Evolutionary conservation across 805 yeast genomes (phyloP).

Genomic region (Saccharomycopsis sp.): DNA sequence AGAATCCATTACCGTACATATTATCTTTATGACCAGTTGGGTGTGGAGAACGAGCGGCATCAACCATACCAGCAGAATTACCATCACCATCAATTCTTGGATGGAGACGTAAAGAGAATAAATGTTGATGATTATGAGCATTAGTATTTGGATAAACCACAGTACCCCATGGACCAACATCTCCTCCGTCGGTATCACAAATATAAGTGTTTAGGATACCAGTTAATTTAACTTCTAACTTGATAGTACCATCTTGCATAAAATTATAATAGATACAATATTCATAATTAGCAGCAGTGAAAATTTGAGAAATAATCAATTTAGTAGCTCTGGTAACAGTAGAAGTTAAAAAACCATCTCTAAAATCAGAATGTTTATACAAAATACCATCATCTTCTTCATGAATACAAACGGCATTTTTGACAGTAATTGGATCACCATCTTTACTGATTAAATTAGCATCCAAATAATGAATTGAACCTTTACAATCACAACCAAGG

Average conservation of each 20-base stretch:
- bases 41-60: slow-evolving; percentile 48
- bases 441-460: slow-evolving; percentile 60
- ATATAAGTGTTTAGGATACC: slow-evolving; percentile 73
- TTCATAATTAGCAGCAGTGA: slow-evolving; percentile 82
- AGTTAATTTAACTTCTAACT: slow-evolving; percentile 67
- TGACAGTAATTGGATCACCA: slow-evolving; percentile 62
- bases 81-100: slow-evolving; percentile 76
- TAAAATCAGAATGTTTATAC: slow-evolving; percentile 75
- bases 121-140: slow-evolving; percentile 83
- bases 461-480: slow-evolving; percentile 74
- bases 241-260: slow-evolving; percentile 77
- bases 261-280: slow-evolving; percentile 77
- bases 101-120: slow-evolving; percentile 67
- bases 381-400: slow-evolving; percentile 79
- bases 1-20: slow-evolving; percentile 71
- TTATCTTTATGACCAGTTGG: slow-evolving; percentile 61
- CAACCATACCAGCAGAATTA: slow-evolving; percentile 61
- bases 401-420: slow-evolving; percentile 74
- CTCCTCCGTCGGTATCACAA: slow-evolving; percentile 49
- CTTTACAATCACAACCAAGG: slow-evolving; percentile 79
- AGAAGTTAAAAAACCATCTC: slow-evolving; percentile 68
- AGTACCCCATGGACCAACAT: slow-evolving; percentile 69
- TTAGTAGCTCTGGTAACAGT: slow-evolving; percentile 68
- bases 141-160: slow-evolving; percentile 69
- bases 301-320: slow-evolving; percentile 67